Evolutionary conservation across 768 basidiomycete genomes (phyloP).

Genomic region (Rickenella mellea): DNA sequence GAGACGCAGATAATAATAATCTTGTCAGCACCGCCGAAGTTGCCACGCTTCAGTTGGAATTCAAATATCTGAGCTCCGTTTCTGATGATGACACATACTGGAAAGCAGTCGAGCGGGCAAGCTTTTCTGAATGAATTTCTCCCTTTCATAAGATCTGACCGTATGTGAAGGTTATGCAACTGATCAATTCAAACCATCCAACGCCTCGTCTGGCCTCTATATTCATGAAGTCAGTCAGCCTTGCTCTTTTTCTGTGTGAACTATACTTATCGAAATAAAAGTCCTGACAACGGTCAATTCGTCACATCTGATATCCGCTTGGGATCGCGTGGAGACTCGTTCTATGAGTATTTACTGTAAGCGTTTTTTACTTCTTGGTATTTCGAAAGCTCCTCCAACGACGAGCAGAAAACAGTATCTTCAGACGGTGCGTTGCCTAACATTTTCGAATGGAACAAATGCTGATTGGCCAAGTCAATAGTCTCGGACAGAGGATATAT

Average conservation of each 20-base stretch:
- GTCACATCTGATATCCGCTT: slow-evolving; percentile 70
- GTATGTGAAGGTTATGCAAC: slow-evolving; percentile 47
- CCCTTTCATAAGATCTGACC: neutral
- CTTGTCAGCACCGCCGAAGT: slow-evolving; percentile 78
- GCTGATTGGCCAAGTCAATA: slow-evolving; percentile 27
- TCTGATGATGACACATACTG: slow-evolving; percentile 76
- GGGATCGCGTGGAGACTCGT: slow-evolving; percentile 88
- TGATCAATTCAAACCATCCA: slow-evolving; percentile 52
- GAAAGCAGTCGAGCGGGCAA: slow-evolving; percentile 67
- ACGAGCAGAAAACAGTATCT: slow-evolving; percentile 58
- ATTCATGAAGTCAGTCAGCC: slow-evolving; percentile 58
- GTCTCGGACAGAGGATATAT: slow-evolving; percentile 62
- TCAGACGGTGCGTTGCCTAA: slow-evolving; percentile 50
- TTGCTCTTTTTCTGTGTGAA: neutral
- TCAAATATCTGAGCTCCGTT: slow-evolving; percentile 75
- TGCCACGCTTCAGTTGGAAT: slow-evolving; percentile 84
- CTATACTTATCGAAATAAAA: slow-evolving; percentile 13
- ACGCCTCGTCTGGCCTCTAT: slow-evolving; percentile 76
- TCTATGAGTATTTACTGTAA: slow-evolving; percentile 84
- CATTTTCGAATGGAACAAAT: neutral
- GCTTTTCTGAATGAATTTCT: neutral
- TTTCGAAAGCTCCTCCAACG: slow-evolving; percentile 3
- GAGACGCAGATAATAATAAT: slow-evolving; percentile 47
- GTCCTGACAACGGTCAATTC: slow-evolving; percentile 42
- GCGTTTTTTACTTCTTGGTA: slow-evolving; percentile 12